These are phyloP conservation scores for Baudoinia panamericana DNA, from an alignment of 495 filamentous ascomycete species.

Conservation along the genomic window DNA sequence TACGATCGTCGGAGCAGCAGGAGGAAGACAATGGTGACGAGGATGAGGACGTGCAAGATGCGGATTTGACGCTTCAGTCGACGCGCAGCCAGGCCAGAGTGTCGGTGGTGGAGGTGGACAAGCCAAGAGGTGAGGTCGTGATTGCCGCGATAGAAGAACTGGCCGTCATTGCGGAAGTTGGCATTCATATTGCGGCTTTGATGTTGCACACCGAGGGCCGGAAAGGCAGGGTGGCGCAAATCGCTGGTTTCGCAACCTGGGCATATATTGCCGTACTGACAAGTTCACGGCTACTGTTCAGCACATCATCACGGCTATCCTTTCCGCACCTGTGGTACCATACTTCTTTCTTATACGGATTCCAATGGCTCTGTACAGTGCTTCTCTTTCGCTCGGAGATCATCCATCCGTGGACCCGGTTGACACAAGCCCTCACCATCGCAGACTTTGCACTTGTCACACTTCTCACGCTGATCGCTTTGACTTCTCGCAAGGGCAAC, in stretches of 20 bases:
- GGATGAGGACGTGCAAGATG: slow-evolving; percentile 25
- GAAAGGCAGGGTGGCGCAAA: slow-evolving; percentile 45
- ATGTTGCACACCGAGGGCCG: slow-evolving; percentile 41
- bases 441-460: slow-evolving; percentile 61
- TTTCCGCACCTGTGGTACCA: slow-evolving; percentile 83
- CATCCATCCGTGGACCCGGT: slow-evolving; percentile 57
- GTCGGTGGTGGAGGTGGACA: slow-evolving; percentile 61
- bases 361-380: slow-evolving; percentile 66
- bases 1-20: slow-evolving; percentile 8
- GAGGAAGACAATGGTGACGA: slow-evolving; percentile 39
- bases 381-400: slow-evolving; percentile 73
- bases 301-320: slow-evolving; percentile 45
- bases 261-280: slow-evolving; percentile 67
- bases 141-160: slow-evolving; percentile 60
- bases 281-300: slow-evolving; percentile 56
- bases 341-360: slow-evolving; percentile 70
- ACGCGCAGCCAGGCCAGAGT: slow-evolving; percentile 47
- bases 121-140: slow-evolving; percentile 56
- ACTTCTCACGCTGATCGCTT: slow-evolving; percentile 56
- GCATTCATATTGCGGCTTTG: slow-evolving; percentile 49
- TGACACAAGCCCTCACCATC: slow-evolving; percentile 48
- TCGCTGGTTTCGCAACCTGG: slow-evolving; percentile 59
- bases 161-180: slow-evolving; percentile 57
- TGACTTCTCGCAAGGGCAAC: slow-evolving; percentile 82
- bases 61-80: slow-evolving; percentile 44